Percentiles rank a stretch among this genome's conserved stretches.
phyloP scores from a whole-genome alignment of 2,329 filamentous ascomycete genomes.

The Epichloe gansuensis region DNA sequence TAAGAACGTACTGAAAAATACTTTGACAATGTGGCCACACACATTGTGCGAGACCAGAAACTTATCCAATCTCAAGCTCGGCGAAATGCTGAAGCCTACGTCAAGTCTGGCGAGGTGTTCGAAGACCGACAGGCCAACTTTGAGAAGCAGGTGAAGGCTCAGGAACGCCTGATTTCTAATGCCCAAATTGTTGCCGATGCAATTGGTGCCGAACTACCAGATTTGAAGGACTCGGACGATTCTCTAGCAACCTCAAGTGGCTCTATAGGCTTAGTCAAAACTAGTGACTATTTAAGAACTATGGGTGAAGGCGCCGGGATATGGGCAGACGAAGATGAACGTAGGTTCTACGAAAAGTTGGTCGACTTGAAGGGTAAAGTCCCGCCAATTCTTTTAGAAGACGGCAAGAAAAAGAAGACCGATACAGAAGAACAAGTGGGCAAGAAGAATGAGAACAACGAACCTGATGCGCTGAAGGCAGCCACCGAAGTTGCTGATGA shows the following conservation, averaged over 20 bases:
- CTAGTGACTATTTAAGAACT: constrained; percentile 82
- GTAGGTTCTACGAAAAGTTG: constrained; percentile 94
- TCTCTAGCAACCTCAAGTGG: constrained; percentile 53
- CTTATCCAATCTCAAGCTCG: constrained; percentile 75
- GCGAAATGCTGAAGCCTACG: constrained; percentile 94
- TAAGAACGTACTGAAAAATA: constrained; percentile 77
- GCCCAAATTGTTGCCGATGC: constrained; percentile 84
- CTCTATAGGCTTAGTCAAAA: constrained; percentile 85
- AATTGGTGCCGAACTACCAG: constrained; percentile 84
- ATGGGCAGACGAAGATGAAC: constrained; percentile 97
- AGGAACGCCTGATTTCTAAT: constrained; percentile 82
- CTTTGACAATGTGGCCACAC: constrained; percentile 82
- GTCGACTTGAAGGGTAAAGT: constrained; percentile 94
- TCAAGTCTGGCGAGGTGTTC: constrained; percentile 96
- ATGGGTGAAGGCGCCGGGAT: constrained; percentile 87
- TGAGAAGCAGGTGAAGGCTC: constrained; percentile 82
- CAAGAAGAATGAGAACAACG: constrained; percentile 49
- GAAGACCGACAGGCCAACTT: constrained; percentile 94
- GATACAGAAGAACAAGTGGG: constrained; percentile 73
- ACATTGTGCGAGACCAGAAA: constrained; percentile 85
- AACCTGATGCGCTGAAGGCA: constrained; percentile 43
- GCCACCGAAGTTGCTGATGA: constrained; percentile 53
- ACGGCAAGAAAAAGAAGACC: constrained; percentile 83
- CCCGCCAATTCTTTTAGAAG: constrained; percentile 83
- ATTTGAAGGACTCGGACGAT: constrained; percentile 73